These are phyloP conservation scores for Colletotrichum falcatum DNA, from an alignment of 2,329 filamentous ascomycete genomes.

Conservation along the genomic window DNA sequence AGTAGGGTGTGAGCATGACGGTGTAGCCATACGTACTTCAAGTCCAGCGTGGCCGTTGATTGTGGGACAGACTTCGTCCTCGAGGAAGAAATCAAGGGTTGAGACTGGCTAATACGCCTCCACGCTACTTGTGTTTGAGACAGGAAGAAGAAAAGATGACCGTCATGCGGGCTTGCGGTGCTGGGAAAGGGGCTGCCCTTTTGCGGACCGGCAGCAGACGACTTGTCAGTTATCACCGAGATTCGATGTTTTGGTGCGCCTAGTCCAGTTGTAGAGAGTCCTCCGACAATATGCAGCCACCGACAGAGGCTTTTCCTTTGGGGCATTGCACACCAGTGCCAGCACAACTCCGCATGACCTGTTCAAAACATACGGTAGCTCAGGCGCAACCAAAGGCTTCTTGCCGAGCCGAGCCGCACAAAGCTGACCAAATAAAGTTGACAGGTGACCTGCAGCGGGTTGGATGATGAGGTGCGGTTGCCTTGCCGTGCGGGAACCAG, in stretches of 20 bases:
- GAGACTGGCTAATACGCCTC: constrained; percentile 8
- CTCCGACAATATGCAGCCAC: constrained; percentile 2
- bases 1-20: constrained; percentile 7
- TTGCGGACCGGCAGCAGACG: constrained; percentile 8
- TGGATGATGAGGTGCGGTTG: constrained; percentile 26
- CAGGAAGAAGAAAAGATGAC: constrained; percentile 26
- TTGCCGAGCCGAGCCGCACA: not conserved
- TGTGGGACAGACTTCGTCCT: constrained; percentile 11
- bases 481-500: constrained; percentile 32
- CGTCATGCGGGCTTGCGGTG: constrained; percentile 14
- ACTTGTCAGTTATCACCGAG: constrained; percentile 29
- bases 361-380: not conserved
- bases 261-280: constrained; percentile 28
- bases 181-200: constrained; percentile 12
- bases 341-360: not conserved
- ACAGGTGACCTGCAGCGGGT: constrained; percentile 25
- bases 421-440: constrained; percentile 33
- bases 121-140: constrained; percentile 18
- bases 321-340: not conserved
- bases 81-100: constrained; percentile 11
- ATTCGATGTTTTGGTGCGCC: constrained; percentile 19
- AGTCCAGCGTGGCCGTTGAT: constrained; percentile 9
- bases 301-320: not conserved
- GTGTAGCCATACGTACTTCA: constrained; percentile 8
- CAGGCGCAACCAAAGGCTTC: not conserved